These are phyloP conservation scores for Sordariomycetes sp. DNA, from an alignment of 2,329 filamentous ascomycete species.

Conservation along the genomic window DNA sequence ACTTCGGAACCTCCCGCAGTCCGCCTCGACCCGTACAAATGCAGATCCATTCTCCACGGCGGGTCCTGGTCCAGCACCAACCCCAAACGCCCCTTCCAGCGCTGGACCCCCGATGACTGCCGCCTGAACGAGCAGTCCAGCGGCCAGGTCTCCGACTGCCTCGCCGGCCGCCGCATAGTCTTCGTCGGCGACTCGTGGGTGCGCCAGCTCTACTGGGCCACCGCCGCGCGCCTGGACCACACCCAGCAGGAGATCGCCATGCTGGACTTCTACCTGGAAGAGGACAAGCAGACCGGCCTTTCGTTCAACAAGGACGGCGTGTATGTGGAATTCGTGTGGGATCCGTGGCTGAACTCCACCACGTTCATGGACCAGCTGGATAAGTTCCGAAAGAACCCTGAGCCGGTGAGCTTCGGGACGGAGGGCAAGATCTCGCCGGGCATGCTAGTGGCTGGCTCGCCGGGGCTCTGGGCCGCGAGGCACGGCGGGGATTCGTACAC, in stretches of 20 bases:
- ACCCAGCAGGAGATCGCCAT: slow-evolving; percentile 22
- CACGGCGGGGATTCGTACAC: slow-evolving; percentile 34
- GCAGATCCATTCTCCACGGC: slow-evolving; percentile 34
- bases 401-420: slow-evolving; percentile 8
- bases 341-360: slow-evolving; percentile 46
- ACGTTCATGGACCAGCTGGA: slow-evolving; percentile 18
- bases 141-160: slow-evolving; percentile 41
- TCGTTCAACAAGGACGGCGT: slow-evolving; percentile 31
- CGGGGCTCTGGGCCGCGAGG: slow-evolving; percentile 43
- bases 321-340: slow-evolving; percentile 47
- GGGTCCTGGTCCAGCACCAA: slow-evolving; percentile 36
- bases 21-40: slow-evolving; percentile 38
- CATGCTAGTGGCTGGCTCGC: slow-evolving; percentile 39
- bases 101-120: slow-evolving; percentile 52
- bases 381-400: slow-evolving; percentile 17
- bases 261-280: slow-evolving; percentile 18
- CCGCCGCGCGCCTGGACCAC: slow-evolving; percentile 34
- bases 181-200: slow-evolving; percentile 52
- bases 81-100: slow-evolving; percentile 22
- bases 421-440: slow-evolving; percentile 20
- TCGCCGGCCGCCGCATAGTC: slow-evolving; percentile 38
- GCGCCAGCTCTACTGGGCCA: slow-evolving; percentile 49
- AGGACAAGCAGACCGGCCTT: slow-evolving; percentile 29
- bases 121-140: slow-evolving; percentile 43
- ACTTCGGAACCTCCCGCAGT: neutral